These are phyloP conservation scores for Mycocalia duriaeana DNA, from an alignment of 1,284 basidiomycete species.

Conservation along the genomic window DNA sequence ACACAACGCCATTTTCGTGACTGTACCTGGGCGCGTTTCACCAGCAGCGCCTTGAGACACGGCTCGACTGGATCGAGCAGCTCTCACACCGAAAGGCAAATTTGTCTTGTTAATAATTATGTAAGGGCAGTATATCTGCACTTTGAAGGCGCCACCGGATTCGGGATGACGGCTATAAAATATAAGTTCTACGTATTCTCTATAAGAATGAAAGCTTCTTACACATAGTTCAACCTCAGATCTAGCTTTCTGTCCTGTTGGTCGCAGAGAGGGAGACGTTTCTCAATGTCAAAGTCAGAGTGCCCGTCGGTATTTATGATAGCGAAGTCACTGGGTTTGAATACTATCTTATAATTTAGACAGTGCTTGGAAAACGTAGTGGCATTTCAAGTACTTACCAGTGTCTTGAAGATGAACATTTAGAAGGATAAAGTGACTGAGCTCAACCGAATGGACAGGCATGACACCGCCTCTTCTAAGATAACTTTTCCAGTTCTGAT, in stretches of 20 bases:
- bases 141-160: conserved; percentile 96
- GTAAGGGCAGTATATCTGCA: conserved; percentile 94
- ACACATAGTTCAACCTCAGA: conserved; percentile 87
- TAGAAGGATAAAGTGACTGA: conserved; percentile 90
- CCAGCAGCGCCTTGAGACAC: conserved; percentile 85
- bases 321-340: conserved; percentile 95
- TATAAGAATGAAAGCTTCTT: conserved; percentile 24
- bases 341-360: too few species aligned
- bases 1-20: too few species aligned
- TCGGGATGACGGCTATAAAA: conserved; percentile 71
- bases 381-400: too few species aligned
- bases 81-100: conserved; percentile 76
- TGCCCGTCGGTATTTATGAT: conserved; percentile 95
- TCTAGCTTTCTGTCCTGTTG: conserved; percentile 75
- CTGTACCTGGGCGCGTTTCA: conserved; percentile 52
- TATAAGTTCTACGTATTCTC: too few species aligned
- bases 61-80: conserved; percentile 66
- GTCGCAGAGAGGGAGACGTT: conserved; percentile 72
- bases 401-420: conserved; percentile 90
- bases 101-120: conserved; percentile 93
- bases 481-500: conserved; percentile 91
- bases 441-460: conserved; percentile 95
- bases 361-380: too few species aligned
- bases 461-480: conserved; percentile 91
- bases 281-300: conserved; percentile 86